These are phyloP conservation scores for Aspergillus avenaceus DNA, from an alignment of 495 filamentous ascomycete genomes.

Conservation along the genomic window DNA sequence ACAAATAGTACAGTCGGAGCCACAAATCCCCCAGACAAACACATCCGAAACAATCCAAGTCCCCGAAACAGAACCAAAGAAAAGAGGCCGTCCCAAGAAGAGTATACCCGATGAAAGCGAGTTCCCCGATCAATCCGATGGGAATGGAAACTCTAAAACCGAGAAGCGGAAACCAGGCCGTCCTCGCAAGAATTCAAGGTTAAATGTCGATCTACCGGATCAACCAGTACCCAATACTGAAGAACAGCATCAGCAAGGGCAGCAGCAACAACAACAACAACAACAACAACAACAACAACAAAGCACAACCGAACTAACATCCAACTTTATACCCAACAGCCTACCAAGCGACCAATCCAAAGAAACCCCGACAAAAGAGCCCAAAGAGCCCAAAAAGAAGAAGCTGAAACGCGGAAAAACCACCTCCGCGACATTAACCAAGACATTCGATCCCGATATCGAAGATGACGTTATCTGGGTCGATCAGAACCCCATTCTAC, in stretches of 20 bases:
- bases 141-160: no score
- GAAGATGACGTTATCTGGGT: constrained; percentile 39
- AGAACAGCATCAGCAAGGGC: no score
- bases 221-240: background rate
- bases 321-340: background rate
- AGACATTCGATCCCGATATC: constrained; percentile 21
- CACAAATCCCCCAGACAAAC: no score
- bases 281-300: background rate
- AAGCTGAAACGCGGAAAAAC: constrained; percentile 38
- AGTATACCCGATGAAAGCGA: constrained; percentile 21
- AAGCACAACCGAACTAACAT: background rate
- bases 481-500: constrained; percentile 11
- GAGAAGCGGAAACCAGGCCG: constrained; percentile 22
- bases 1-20: no score
- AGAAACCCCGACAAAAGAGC: background rate
- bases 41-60: constrained; percentile 17
- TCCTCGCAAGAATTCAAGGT: constrained; percentile 18
- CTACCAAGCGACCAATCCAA: background rate
- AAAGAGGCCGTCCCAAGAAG: constrained; percentile 32
- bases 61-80: constrained; percentile 26
- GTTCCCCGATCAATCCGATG: constrained; percentile 32
- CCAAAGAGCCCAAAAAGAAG: constrained; percentile 34
- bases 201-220: background rate
- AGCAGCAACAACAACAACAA: background rate
- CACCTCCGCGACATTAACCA: constrained; percentile 25